These are phyloP conservation scores for Clausena lansium DNA, from an alignment of 345 rosid genomes.

Conservation along the genomic window DNA sequence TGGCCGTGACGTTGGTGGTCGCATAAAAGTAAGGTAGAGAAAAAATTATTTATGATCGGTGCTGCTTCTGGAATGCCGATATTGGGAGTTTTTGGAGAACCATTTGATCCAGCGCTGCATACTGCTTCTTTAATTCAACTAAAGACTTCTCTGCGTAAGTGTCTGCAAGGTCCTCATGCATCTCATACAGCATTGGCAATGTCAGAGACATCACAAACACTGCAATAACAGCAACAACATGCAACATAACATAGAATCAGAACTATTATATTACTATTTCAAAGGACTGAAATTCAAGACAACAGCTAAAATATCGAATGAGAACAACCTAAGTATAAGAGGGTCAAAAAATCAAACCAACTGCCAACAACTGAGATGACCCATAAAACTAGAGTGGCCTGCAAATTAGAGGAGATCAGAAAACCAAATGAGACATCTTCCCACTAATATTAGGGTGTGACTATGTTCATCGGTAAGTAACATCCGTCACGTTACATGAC, in stretches of 20 bases:
- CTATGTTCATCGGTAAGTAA: no score
- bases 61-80: constrained; percentile 21
- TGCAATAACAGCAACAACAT: constrained; percentile 13
- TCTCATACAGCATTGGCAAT: constrained; percentile 39
- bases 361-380: constrained; percentile 34
- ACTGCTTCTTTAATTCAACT: constrained; percentile 34
- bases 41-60: constrained; percentile 10
- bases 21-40: not conserved
- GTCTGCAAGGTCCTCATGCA: constrained; percentile 39
- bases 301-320: not conserved
- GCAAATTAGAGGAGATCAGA: constrained; percentile 7
- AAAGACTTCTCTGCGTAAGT: constrained; percentile 35
- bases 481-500: no score
- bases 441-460: no score
- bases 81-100: constrained; percentile 30
- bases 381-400: constrained; percentile 36
- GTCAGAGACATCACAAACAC: constrained; percentile 35
- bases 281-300: not conserved
- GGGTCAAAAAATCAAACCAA: constrained; percentile 43
- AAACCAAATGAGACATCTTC: not conserved
- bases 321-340: constrained; percentile 31
- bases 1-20: no score
- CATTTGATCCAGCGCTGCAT: constrained; percentile 36
- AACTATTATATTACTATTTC: not conserved
- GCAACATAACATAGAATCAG: not conserved